These are phyloP conservation scores for Colletotrichum limetticola DNA, from an alignment of 2,329 filamentous ascomycete genomes.

Conservation along the genomic window DNA sequence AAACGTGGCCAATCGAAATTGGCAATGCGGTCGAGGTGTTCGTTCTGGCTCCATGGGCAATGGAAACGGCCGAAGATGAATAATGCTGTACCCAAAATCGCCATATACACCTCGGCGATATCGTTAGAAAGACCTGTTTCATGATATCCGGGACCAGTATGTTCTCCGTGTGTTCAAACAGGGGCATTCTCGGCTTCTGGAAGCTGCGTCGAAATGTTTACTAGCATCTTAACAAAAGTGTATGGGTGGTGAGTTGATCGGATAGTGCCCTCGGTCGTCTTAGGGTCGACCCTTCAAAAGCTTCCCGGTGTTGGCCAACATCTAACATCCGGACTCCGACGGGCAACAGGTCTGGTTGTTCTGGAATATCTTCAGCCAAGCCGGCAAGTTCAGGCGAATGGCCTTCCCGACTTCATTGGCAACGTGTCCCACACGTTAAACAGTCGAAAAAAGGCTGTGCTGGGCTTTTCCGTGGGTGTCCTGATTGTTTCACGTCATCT, in stretches of 20 bases:
- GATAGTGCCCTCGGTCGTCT: not conserved
- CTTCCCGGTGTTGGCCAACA: not conserved
- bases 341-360: not conserved
- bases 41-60: not conserved
- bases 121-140: not conserved
- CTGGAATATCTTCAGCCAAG: not conserved
- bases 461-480: not conserved
- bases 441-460: not conserved
- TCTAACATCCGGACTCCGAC: not conserved
- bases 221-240: too few species aligned
- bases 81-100: not conserved
- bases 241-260: not conserved
- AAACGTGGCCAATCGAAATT: not conserved
- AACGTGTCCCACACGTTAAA: not conserved
- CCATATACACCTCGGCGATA: not conserved
- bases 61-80: not conserved
- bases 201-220: not conserved
- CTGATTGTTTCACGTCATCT: slow-evolving; percentile 3
- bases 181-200: not conserved
- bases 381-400: not conserved
- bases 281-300: not conserved
- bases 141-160: not conserved
- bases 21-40: not conserved
- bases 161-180: not conserved
- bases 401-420: not conserved